Evolutionary conservation across 345 rosid species (phyloP).

Genomic region (Cardamine chenopodiifolia): DNA sequence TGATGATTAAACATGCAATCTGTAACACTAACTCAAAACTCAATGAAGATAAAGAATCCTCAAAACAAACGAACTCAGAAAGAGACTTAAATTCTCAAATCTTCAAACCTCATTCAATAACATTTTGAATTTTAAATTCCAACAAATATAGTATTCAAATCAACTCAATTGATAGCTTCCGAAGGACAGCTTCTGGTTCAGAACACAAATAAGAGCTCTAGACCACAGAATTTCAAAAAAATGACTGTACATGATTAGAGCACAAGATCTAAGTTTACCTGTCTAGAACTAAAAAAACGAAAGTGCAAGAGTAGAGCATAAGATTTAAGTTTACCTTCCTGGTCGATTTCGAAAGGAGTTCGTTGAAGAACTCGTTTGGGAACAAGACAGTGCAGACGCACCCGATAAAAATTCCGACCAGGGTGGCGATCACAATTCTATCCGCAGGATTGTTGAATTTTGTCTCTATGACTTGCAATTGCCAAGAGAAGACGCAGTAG

Average conservation of each 20-base stretch:
- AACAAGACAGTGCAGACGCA: slow-evolving; percentile 63
- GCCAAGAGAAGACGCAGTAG: slow-evolving; percentile 7
- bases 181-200: not conserved
- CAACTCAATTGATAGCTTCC: not conserved
- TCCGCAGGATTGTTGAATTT: slow-evolving; percentile 48
- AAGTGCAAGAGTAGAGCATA: not conserved
- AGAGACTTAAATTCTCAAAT: not conserved
- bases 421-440: slow-evolving; percentile 64
- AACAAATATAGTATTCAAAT: not conserved
- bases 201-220: not conserved
- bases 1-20: not conserved
- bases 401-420: slow-evolving; percentile 63
- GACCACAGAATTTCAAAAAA: not conserved
- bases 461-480: slow-evolving; percentile 69
- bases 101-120: too few species aligned
- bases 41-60: not conserved
- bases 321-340: slow-evolving; percentile 46
- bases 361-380: slow-evolving; percentile 65
- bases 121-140: too few species aligned
- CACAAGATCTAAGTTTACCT: slow-evolving; percentile 42
- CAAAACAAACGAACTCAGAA: not conserved
- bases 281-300: not conserved
- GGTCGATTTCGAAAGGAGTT: slow-evolving; percentile 41
- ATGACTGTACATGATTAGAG: not conserved
- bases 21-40: not conserved